Conservation (phyloP, 495 filamentous ascomycete species). For the Cudoniella acicularis region DNA sequence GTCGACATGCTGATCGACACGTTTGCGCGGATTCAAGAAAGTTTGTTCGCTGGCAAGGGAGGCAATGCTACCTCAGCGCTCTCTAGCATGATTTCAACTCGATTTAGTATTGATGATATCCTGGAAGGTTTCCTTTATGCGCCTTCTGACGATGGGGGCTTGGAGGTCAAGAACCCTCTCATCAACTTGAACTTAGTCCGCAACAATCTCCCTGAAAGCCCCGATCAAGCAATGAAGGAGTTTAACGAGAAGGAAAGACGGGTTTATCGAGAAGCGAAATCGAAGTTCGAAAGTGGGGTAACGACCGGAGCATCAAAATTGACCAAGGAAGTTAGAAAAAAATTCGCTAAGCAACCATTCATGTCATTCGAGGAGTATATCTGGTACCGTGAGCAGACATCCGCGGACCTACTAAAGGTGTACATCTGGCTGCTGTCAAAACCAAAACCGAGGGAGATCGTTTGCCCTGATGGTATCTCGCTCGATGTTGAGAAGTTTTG, state of each 20-base stretch:
- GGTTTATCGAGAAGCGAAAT: background rate
- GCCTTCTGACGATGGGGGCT: background rate
- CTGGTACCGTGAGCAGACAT: no score
- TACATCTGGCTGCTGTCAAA: no score
- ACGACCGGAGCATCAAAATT: background rate
- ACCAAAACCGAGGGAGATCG: no score
- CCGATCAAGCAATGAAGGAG: background rate
- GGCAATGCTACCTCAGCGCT: no score
- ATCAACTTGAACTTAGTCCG: background rate
- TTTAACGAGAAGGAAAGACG: background rate
- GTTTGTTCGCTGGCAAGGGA: no score
- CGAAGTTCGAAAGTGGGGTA: no score
- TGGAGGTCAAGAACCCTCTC: background rate
- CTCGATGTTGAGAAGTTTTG: no score
- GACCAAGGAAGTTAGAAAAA: background rate
- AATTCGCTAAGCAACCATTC: constrained; percentile 5
- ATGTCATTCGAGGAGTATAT: background rate
- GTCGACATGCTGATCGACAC: no score
- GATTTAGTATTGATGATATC: background rate
- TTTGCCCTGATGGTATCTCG: no score
- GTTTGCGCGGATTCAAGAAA: no score
- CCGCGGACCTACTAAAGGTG: no score
- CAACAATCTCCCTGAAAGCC: background rate
- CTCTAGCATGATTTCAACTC: background rate
- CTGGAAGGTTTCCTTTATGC: background rate